Conservation (phyloP, 257 asterid species). For the Petrea volubilis region DNA sequence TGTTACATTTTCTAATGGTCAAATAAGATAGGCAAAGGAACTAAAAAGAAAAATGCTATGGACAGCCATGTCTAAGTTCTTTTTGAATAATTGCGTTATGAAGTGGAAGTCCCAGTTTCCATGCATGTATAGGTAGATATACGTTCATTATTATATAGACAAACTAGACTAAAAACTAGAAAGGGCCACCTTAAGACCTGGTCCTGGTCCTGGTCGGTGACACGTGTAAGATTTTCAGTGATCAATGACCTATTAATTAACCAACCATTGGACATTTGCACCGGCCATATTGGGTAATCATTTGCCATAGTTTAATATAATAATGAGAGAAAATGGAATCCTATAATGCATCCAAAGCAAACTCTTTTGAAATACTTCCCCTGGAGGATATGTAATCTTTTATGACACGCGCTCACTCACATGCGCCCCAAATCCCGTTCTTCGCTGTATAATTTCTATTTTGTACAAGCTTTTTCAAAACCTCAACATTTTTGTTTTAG, state of each 20-base stretch:
- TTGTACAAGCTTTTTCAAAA: no score
- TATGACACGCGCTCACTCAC: conserved; percentile 31
- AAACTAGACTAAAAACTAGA: background rate
- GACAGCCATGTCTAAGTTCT: background rate
- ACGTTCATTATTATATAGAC: background rate
- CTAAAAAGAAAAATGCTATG: background rate
- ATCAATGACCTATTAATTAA: conserved; percentile 1
- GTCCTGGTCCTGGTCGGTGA: conserved; percentile 43
- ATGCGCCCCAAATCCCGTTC: conserved; percentile 7
- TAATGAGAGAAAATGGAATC: conserved; percentile 20
- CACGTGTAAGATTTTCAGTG: conserved; percentile 34
- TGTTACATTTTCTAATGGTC: no score
- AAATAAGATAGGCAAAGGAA: background rate
- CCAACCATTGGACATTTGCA: conserved; percentile 22
- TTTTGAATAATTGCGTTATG: conserved; percentile 3
- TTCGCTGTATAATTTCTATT: background rate
- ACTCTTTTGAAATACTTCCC: conserved; percentile 12
- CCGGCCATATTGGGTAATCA: conserved; percentile 38
- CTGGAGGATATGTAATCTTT: conserved; percentile 27
- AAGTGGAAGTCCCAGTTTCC: background rate
- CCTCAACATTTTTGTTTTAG: no score
- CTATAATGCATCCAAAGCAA: conserved; percentile 24
- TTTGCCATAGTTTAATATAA: background rate
- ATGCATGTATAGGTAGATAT: background rate
- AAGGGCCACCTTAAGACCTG: conserved; percentile 25